These are phyloP conservation scores for Zoysia pacifica DNA, from an alignment of 176 grass and related monocot genomes.

Conservation along the genomic window DNA sequence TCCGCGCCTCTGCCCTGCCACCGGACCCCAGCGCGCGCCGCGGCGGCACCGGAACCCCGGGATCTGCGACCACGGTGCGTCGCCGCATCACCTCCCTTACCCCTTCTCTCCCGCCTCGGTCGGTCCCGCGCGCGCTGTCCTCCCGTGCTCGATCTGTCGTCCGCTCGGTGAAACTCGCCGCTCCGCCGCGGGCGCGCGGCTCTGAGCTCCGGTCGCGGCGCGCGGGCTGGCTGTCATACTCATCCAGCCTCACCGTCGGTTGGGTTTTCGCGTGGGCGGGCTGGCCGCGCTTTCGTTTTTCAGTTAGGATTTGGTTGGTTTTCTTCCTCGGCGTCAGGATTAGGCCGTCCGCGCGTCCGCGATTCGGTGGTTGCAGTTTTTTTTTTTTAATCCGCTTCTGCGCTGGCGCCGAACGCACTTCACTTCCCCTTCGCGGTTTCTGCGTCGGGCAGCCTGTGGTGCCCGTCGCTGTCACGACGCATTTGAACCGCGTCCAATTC, in stretches of 20 bases:
- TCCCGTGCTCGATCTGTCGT: slow-evolving; percentile 19
- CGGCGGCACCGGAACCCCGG: slow-evolving; percentile 28
- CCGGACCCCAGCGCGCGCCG: slow-evolving; percentile 44
- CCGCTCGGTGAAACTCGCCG: background rate
- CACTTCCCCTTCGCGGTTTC: background rate
- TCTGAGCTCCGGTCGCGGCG: background rate
- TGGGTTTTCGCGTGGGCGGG: background rate
- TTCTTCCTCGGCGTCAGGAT: background rate
- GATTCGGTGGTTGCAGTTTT: background rate
- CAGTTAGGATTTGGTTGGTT: slow-evolving; percentile 27
- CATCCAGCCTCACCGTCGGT: background rate
- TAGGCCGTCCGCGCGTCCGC: background rate
- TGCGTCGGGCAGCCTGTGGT: background rate
- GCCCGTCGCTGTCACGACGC: slow-evolving; percentile 30
- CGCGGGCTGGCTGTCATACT: background rate
- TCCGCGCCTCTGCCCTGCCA: background rate
- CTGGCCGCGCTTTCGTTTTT: background rate
- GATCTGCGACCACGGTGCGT: slow-evolving; percentile 47
- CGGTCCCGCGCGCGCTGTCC: background rate
- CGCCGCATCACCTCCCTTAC: background rate
- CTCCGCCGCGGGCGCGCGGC: background rate
- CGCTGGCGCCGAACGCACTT: slow-evolving; percentile 38
- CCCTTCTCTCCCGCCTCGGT: background rate
- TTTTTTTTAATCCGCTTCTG: slow-evolving; percentile 30
- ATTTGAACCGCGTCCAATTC: slow-evolving; percentile 32